Conservation (phyloP, 2,329 filamentous ascomycete genomes). For the Cryphonectria naterciae region DNA sequence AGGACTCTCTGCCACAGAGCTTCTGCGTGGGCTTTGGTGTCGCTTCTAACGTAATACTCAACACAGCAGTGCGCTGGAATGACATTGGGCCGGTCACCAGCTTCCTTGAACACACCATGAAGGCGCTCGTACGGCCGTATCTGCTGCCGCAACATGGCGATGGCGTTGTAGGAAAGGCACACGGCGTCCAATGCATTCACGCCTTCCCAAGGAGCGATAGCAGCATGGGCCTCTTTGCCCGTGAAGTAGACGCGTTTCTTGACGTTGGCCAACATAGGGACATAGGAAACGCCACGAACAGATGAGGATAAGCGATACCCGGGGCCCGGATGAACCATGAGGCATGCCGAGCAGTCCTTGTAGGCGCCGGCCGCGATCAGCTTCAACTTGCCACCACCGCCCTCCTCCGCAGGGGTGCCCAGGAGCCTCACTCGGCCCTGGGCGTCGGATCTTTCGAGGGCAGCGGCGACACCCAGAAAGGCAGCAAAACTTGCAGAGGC, state of each 20-base stretch:
- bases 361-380: conserved; percentile 42
- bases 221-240: conserved; percentile 51
- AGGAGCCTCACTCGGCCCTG: conserved; percentile 45
- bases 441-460: conserved; percentile 36
- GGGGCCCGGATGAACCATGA: conserved; percentile 44
- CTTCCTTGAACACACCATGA: conserved; percentile 51
- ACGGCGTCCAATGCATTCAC: conserved; percentile 55
- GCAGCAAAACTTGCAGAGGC: conserved; percentile 45
- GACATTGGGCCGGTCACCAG: conserved; percentile 42
- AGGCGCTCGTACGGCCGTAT: conserved; percentile 52
- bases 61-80: conserved; percentile 45
- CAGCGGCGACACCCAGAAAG: conserved; percentile 44
- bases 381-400: conserved; percentile 47
- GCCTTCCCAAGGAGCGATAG: conserved; percentile 53
- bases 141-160: conserved; percentile 55
- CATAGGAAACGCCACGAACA: conserved; percentile 34
- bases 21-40: conserved; percentile 42
- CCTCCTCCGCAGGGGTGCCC: conserved; percentile 50
- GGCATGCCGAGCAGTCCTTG: conserved; percentile 42
- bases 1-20: conserved; percentile 37
- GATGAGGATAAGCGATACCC: conserved; percentile 28
- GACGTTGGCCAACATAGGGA: conserved; percentile 38
- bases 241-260: conserved; percentile 45
- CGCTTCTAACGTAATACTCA: conserved; percentile 50
- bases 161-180: conserved; percentile 44